phyloP scores from a whole-genome alignment of 176 grass and related monocot species.

The Oryza nivara region DNA sequence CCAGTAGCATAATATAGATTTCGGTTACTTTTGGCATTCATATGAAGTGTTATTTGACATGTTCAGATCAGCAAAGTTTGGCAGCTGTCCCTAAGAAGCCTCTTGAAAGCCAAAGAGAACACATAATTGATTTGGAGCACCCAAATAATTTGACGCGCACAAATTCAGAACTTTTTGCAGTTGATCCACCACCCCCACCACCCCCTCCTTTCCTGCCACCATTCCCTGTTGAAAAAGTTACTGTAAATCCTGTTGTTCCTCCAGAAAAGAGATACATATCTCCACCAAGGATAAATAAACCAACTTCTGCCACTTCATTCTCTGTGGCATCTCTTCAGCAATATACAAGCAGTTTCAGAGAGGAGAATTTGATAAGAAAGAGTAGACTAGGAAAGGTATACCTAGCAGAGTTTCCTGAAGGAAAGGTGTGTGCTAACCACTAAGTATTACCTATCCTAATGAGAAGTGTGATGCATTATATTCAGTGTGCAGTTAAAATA shows the following conservation, averaged over 20 bases:
- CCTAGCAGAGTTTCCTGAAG: constrained; percentile 81
- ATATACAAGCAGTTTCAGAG: constrained; percentile 82
- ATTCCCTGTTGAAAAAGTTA: constrained; percentile 49
- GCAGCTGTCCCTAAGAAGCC: constrained; percentile 54
- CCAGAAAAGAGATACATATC: constrained; percentile 45
- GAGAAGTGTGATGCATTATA: constrained; percentile 10
- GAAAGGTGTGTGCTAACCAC: constrained; percentile 62
- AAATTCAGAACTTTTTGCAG: constrained; percentile 53
- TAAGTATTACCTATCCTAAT: constrained; percentile 24
- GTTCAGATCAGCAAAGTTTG: no score
- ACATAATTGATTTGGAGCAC: constrained; percentile 62
- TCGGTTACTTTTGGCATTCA: no score
- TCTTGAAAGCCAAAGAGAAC: constrained; percentile 61
- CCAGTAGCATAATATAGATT: constrained; percentile 14
- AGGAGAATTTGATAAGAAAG: constrained; percentile 88
- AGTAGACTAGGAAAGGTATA: constrained; percentile 74
- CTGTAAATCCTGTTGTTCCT: constrained; percentile 51
- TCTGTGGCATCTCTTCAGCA: constrained; percentile 89
- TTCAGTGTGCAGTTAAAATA: constrained; percentile 11
- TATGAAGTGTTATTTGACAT: no score
- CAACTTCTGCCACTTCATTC: constrained; percentile 68
- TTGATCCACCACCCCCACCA: constrained; percentile 19
- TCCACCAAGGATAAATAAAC: constrained; percentile 40
- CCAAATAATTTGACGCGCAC: constrained; percentile 46
- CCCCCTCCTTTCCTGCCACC: constrained; percentile 25